phyloP scores from a whole-genome alignment of 345 rosid species.

The Populus nigra region DNA sequence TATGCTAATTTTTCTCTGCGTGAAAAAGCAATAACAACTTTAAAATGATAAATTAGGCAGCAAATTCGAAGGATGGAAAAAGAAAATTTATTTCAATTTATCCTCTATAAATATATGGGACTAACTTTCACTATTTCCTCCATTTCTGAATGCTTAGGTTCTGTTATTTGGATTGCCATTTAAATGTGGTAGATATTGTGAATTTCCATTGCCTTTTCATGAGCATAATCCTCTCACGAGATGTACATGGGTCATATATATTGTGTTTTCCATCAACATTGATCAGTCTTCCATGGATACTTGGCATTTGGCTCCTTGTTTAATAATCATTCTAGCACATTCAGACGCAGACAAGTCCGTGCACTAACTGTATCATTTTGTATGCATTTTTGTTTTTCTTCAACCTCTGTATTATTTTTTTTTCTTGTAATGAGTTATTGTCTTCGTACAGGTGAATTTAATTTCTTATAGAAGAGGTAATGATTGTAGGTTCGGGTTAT shows the following conservation, averaged over 20 bases:
- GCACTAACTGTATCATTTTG: not conserved
- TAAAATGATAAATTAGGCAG: too few relatives aligned
- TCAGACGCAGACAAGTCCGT: not conserved
- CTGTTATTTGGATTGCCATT: not conserved
- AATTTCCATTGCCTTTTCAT: not conserved
- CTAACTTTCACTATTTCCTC: too few relatives aligned
- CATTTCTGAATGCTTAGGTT: too few relatives aligned
- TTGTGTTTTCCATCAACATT: not conserved
- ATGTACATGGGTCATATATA: not conserved
- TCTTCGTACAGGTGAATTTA: not conserved
- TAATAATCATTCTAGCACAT: not conserved
- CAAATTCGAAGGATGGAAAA: too few relatives aligned
- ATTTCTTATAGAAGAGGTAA: not conserved
- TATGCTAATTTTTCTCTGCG: too few relatives aligned
- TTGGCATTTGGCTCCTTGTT: not conserved
- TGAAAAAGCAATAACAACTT: too few relatives aligned
- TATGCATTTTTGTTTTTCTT: not conserved
- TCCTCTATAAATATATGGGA: too few relatives aligned
- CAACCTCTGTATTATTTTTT: too few relatives aligned
- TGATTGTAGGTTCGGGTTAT: conserved; percentile 9
- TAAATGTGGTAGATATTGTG: not conserved
- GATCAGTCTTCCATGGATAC: not conserved
- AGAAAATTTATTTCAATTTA: too few relatives aligned
- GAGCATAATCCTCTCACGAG: not conserved
- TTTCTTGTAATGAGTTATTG: not conserved